Evolutionary conservation across 2,329 filamentous ascomycete genomes (phyloP), one percentile per base, ranked within the genome.

Genomic region (Aspergillus nomiae): DNA sequence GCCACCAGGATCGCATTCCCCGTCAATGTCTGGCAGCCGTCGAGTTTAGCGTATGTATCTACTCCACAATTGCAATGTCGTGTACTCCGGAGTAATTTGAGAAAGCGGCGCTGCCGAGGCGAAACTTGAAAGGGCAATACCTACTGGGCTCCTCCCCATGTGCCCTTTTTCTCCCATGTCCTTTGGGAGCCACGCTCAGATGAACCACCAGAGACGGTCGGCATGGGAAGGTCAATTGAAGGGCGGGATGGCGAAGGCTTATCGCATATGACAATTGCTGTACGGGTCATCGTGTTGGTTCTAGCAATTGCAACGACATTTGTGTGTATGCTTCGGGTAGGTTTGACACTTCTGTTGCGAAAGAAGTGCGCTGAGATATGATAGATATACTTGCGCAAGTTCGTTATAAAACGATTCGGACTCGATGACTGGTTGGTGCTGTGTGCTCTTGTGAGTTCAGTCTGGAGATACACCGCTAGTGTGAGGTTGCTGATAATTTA

Each of bases 361-460:
- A 16, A 41, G 38, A 14, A 45, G n/a, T n/a, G 26, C 16, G 21
- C n/a, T 24, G 34, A 54, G 12, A 14, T 32, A n/a, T 26, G 14
- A 19, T 26, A 67, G 66, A 53, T 68, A 26, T 68, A 67, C 48
- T 34, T 65, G 55, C 66, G 66, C 28, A 63, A 58, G 36, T 67
- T 65, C 41, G 60, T 68, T 11, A 56, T 59, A 36, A 58, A 57
- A 3, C 41, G 41, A 4, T 68, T 68, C 41, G 66, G 66, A 5
- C 34, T 67, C 3, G 66, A 68, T 36, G 66, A 68, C 50, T 67
- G 59, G 46, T 21, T 67, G 19, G 66, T 67, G n/a, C 55, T 67
- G 11, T n/a, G 58, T 24, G 57, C 59, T 19, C 59, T 68, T 38
- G 66, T 65, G 45, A 53, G 62, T 61, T 19, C 9, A 28, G 16